These are phyloP conservation scores for Cryptosporidium ryanae DNA, from an alignment of 169 alveolate genomes.

Conservation along the genomic window DNA sequence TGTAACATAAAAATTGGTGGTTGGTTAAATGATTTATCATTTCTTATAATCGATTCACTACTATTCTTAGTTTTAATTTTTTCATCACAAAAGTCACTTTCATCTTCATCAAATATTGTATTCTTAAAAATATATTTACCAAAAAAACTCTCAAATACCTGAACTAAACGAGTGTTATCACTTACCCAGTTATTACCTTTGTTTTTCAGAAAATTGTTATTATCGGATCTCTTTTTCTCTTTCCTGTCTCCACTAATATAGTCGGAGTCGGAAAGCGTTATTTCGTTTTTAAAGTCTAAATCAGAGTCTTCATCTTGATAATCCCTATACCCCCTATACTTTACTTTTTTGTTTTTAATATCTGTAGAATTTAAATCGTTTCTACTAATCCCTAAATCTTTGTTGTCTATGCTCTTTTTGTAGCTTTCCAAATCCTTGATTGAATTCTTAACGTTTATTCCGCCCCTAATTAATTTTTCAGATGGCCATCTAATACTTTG, in stretches of 20 bases:
- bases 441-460: conserved; percentile 27
- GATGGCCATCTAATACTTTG: conserved; percentile 74
- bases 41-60: neutral
- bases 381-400: neutral
- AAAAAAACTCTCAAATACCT: conserved; percentile 59
- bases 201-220: conserved; percentile 1
- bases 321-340: neutral
- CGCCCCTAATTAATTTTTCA: conserved; percentile 40
- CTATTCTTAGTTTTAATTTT: neutral
- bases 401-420: conserved; percentile 28
- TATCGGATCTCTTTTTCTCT: neutral
- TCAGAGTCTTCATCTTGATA: neutral
- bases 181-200: conserved; percentile 58
- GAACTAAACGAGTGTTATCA: conserved; percentile 26
- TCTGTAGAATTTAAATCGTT: neutral
- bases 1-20: conserved; percentile 71
- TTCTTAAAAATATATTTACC: conserved; percentile 44
- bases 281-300: neutral
- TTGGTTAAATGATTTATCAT: neutral
- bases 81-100: neutral
- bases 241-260: neutral
- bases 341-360: neutral
- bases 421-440: conserved; percentile 31
- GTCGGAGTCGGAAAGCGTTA: conserved; percentile 15
- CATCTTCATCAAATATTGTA: conserved; percentile 48